Percentiles rank a stretch among this genome's conserved stretches.
Conservation (phyloP, 345 rosid species). For the Cardamine occulta region DNA sequence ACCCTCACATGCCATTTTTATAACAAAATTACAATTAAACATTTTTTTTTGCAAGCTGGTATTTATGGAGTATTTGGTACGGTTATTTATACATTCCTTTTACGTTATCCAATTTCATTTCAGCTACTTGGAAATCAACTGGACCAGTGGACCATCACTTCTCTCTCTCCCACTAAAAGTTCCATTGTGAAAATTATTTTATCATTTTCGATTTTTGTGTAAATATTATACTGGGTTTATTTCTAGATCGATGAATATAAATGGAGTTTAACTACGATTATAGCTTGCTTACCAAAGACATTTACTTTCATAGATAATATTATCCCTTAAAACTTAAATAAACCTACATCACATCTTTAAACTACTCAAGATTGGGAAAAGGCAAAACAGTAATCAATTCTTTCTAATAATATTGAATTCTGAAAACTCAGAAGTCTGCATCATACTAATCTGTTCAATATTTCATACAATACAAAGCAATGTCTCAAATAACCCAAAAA, state of each 20-base stretch:
- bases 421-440: background rate
- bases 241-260: background rate
- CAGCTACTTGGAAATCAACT: conserved; percentile 21
- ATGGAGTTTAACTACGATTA: conserved; percentile 11
- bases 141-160: conserved; percentile 41
- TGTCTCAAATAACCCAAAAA: conserved; percentile 22
- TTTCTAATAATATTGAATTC: background rate
- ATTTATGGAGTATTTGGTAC: conserved; percentile 39
- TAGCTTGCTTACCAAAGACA: background rate
- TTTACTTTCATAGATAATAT: background rate
- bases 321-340: background rate
- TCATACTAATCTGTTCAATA: conserved; percentile 17
- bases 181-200: background rate
- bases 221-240: background rate
- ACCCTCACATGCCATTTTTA: conserved; percentile 17
- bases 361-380: background rate
- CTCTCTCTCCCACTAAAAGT: conserved; percentile 20
- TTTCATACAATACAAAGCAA: conserved; percentile 25
- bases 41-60: conserved; percentile 25
- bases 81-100: conserved; percentile 36
- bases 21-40: conserved; percentile 4
- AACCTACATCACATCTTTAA: background rate
- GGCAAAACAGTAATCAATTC: background rate
- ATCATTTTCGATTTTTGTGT: background rate
- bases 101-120: conserved; percentile 37